Conservation (phyloP, 306 rosid genomes). For the Cajanus cajan region DNA sequence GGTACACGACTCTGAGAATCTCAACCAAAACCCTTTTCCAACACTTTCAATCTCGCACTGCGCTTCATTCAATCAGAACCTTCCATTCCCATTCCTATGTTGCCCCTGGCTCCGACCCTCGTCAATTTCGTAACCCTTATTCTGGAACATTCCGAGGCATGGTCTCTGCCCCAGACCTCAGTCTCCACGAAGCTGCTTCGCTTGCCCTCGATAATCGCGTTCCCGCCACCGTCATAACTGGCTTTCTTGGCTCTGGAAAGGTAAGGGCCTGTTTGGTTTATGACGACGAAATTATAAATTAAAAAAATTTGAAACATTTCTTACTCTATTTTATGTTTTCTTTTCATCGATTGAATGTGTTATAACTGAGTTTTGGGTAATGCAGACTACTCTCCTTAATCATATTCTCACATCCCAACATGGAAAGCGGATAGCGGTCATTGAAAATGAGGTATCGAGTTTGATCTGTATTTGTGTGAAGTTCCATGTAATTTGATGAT, state of each 20-base stretch:
- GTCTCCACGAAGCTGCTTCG: conserved; percentile 23
- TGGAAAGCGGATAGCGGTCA: conserved; percentile 89
- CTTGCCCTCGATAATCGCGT: conserved; percentile 60
- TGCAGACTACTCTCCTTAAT: conserved; percentile 89
- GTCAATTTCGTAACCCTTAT: not conserved
- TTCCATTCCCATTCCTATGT: conserved; percentile 33
- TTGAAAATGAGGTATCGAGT: conserved; percentile 79
- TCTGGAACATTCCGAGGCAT: conserved; percentile 41
- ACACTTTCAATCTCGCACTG: conserved; percentile 5
- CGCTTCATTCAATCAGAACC: conserved; percentile 30
- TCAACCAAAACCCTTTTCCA: conserved; percentile 38
- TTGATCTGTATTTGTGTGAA: not conserved
- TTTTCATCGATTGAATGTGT: not conserved
- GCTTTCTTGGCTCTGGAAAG: conserved; percentile 97
- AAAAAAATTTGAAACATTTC: too few relatives aligned
- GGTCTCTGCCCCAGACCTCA: conserved; percentile 38
- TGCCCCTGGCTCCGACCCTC: conserved; percentile 9
- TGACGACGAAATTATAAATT: not conserved
- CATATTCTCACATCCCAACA: conserved; percentile 86
- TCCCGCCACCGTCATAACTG: conserved; percentile 83
- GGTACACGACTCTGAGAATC: conserved; percentile 36
- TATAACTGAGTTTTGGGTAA: not conserved
- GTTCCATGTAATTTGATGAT: conserved; percentile 12
- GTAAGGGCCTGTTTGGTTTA: conserved; percentile 23
- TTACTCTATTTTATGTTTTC: not conserved